Conservation (phyloP, 352 stramenopile genomes). For the Globisporangium echinulatum region DNA sequence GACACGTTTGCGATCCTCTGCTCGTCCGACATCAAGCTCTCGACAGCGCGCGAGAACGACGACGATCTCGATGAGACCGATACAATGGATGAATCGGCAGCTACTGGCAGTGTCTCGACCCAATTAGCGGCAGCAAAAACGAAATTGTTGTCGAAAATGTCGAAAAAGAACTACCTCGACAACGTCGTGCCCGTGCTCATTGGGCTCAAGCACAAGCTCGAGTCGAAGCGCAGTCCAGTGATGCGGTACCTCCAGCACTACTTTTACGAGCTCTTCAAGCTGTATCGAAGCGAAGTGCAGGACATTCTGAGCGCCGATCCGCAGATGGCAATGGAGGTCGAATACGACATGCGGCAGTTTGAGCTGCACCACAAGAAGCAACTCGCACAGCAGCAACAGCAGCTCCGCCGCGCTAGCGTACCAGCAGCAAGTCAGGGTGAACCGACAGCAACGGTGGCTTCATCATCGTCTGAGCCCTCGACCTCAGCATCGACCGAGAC, state of each 20-base stretch:
- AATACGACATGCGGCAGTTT: conserved; percentile 91
- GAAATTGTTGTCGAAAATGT: conserved; percentile 93
- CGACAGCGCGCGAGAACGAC: conserved; percentile 38
- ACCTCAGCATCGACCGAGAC: background rate
- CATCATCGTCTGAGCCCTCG: background rate
- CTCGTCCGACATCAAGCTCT: conserved; percentile 84
- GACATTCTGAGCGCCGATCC: conserved; percentile 91
- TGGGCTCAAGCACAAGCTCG: conserved; percentile 93
- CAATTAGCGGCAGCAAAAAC: conserved; percentile 88
- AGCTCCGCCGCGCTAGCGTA: conserved; percentile 9
- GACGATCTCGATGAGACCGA: conserved; percentile 65
- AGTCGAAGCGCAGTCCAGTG: conserved; percentile 90
- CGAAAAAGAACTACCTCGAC: conserved; percentile 96
- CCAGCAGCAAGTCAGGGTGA: background rate
- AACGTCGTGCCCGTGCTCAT: conserved; percentile 96
- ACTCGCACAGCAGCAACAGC: conserved; percentile 28
- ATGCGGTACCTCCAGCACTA: conserved; percentile 93
- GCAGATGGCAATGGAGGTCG: conserved; percentile 93
- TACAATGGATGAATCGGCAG: conserved; percentile 41
- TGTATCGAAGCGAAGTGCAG: conserved; percentile 91
- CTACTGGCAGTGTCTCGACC: conserved; percentile 42
- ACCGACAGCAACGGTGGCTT: no score
- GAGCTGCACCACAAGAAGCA: conserved; percentile 59
- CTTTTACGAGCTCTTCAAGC: conserved; percentile 91
- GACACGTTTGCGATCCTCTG: conserved; percentile 85